Evolutionary conservation across 495 filamentous ascomycete species (phyloP), one percentile per base, ranked within the genome.

Genomic region (Aspergillus hancockii): DNA sequence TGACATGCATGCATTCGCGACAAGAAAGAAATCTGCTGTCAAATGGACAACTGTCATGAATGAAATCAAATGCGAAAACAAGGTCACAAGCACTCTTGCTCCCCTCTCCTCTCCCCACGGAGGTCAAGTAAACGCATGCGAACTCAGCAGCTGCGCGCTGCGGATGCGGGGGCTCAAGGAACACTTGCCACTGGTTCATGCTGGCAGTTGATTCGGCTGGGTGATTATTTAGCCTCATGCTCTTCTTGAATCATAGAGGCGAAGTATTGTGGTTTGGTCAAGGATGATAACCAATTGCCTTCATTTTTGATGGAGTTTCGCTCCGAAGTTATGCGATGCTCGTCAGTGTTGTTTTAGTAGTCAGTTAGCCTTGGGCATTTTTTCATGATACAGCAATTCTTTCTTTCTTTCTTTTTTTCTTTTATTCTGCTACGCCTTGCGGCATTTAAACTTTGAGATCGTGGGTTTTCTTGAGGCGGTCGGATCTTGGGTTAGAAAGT

Each of bases 101-200:
- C 34, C 8, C 13, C 13, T 14, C 34, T 10, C 34, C 34, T 36
- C 34, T 14, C 34, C 8, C 34, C 34, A 36, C 34, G 3, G 34
- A 36, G 8, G 8, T 36, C 34, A 36, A 36, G 34, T 36, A 14
- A 14, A 36, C 34, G 34, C 34, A 36, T 36, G 34, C 34, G 34
- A 36, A 19, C 41, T 45, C 18, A 45, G 41, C 19, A 47, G 6
- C 18, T 47, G 8, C 19, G 19, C 22, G 6, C 18, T 47, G 8
- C 19, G 19, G 18, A 47, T 47, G 65, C 65, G 70, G 67, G 65
- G 63, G 60, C 18, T 59, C 16, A 57, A 72, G 70, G 70, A 71
- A 69, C 70, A 58, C 58, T 57, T 63, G 58, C 67, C 59, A 73
- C 65, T 74, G 71, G 71, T 61, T 64, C 43, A 16, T 18, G 13